Percentiles rank a stretch among this genome's conserved stretches.
These are phyloP conservation scores for Ophiostoma piceae DNA, from an alignment of 2,329 filamentous ascomycete genomes.

Conservation along the genomic window DNA sequence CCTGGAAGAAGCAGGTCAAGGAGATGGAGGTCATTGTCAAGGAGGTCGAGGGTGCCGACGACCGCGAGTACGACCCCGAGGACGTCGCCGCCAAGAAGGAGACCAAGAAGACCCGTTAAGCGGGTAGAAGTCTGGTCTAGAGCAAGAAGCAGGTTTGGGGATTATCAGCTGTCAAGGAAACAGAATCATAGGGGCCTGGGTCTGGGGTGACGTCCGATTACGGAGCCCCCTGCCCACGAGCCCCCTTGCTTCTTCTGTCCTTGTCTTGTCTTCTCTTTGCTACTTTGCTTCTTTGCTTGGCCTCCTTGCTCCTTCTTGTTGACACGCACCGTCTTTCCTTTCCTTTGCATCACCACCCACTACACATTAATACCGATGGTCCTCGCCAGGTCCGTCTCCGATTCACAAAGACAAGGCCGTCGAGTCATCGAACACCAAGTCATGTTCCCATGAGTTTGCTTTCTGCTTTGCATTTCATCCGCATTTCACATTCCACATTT, in stretches of 20 bases:
- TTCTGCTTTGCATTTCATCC: not conserved
- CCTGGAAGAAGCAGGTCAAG: conserved; percentile 72
- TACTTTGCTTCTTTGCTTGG: too few species aligned
- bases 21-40: conserved; percentile 72
- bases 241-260: not conserved
- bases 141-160: not conserved
- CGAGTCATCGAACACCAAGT: conserved; percentile 7
- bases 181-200: not conserved
- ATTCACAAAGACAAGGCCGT: conserved; percentile 10
- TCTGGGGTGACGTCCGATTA: not conserved
- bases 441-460: conserved; percentile 15
- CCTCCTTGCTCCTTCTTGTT: not conserved
- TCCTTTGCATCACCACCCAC: not conserved
- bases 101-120: conserved; percentile 42
- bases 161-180: not conserved
- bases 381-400: not conserved
- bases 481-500: not conserved
- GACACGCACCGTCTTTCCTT: not conserved
- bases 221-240: not conserved
- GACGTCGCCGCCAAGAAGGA: conserved; percentile 26
- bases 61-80: conserved; percentile 43
- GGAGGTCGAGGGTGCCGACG: conserved; percentile 59
- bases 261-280: not conserved
- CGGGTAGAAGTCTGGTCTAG: not conserved
- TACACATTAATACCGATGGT: conserved; percentile 6